Percentiles rank a stretch among this genome's conserved stretches.
Conservation (phyloP, 1,284 basidiomycete genomes). For the Microbotryum lychnidis-dioicae region DNA sequence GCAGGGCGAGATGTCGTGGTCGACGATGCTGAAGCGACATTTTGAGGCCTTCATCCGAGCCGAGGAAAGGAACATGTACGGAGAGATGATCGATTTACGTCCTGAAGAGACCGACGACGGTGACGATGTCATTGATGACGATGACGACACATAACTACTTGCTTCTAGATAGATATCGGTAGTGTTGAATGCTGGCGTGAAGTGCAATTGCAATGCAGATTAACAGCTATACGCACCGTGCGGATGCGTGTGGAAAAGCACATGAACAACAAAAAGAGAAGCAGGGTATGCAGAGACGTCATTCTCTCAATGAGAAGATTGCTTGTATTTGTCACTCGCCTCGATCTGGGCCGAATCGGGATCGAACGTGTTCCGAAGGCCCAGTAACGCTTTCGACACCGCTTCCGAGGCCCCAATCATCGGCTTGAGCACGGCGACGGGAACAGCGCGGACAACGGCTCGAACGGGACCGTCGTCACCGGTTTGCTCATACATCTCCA, state of each 20-base stretch:
- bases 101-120: too few relatives aligned
- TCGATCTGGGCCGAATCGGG: slow-evolving; percentile 23
- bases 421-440: slow-evolving; percentile 88
- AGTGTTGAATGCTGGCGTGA: too few relatives aligned
- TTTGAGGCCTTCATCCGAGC: slow-evolving; percentile 80
- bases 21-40: slow-evolving; percentile 77
- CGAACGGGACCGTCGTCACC: slow-evolving; percentile 83
- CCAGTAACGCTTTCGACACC: slow-evolving; percentile 86
- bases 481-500: slow-evolving; percentile 94
- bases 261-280: too few relatives aligned
- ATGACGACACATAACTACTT: too few relatives aligned
- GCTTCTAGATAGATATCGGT: too few relatives aligned
- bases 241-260: too few relatives aligned
- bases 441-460: slow-evolving; percentile 89
- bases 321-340: slow-evolving; percentile 33
- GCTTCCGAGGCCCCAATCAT: slow-evolving; percentile 97
- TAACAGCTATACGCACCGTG: too few relatives aligned
- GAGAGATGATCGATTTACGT: neutral
- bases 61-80: slow-evolving; percentile 73
- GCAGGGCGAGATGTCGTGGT: slow-evolving; percentile 73
- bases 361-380: slow-evolving; percentile 64
- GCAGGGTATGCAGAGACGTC: neutral
- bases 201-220: too few relatives aligned
- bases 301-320: neutral
- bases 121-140: too few relatives aligned